phyloP scores from a whole-genome alignment of 495 filamentous ascomycete species.

The Lasiosphaeria ovina region DNA sequence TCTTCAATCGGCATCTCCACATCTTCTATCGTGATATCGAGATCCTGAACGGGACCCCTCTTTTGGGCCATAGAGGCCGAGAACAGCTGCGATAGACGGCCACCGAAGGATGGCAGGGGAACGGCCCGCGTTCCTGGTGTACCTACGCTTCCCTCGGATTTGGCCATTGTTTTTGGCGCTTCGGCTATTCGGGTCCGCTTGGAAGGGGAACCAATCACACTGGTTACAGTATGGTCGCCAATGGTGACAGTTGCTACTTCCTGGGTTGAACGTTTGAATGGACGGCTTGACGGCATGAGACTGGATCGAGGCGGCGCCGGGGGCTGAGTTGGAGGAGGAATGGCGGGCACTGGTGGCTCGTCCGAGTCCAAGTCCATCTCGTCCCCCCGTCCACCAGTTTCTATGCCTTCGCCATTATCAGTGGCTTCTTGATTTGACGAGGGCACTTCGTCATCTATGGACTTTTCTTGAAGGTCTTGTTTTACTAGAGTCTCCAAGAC shows the following conservation, averaged over 20 bases:
- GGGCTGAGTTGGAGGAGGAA: constrained; percentile 41
- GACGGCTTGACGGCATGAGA: constrained; percentile 19
- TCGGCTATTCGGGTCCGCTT: constrained; percentile 35
- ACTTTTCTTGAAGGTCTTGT: not conserved
- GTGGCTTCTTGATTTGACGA: not conserved
- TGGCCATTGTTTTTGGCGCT: constrained; percentile 7
- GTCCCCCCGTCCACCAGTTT: not conserved
- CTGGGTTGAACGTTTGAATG: constrained; percentile 57
- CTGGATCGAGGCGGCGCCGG: constrained; percentile 20
- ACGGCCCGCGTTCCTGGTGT: constrained; percentile 12
- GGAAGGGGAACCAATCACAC: constrained; percentile 42
- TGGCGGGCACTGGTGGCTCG: constrained; percentile 34
- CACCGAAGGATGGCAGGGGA: constrained; percentile 55
- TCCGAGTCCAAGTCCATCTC: constrained; percentile 12
- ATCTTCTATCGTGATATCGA: constrained; percentile 28
- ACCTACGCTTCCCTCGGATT: not conserved
- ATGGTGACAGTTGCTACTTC: constrained; percentile 88
- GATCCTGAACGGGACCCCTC: constrained; percentile 22
- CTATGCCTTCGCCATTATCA: not conserved
- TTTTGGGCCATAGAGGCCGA: constrained; percentile 59
- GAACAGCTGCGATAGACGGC: constrained; percentile 66
- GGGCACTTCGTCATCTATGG: not conserved
- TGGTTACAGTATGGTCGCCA: constrained; percentile 70
- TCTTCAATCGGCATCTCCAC: constrained; percentile 20
- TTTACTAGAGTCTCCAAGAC: not conserved